Conservation (phyloP, 257 asterid genomes). For the Solanum medicagineum region DNA sequence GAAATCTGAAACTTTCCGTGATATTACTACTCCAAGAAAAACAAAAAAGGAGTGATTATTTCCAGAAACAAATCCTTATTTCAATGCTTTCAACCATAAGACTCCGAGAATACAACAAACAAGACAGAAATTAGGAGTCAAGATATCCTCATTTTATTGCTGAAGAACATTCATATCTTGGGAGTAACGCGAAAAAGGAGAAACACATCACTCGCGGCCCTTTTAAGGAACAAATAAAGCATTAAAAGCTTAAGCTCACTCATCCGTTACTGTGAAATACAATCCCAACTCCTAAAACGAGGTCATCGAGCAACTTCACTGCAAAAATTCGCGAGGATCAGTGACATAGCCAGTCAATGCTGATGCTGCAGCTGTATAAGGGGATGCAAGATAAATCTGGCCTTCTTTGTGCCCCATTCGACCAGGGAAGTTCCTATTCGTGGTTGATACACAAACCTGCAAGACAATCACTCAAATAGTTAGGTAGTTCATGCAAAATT, state of each 20-base stretch:
- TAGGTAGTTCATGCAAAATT: background rate
- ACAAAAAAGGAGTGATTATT: background rate
- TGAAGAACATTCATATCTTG: background rate
- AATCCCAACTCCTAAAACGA: background rate
- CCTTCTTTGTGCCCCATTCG: slow-evolving; percentile 99
- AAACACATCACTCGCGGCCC: background rate
- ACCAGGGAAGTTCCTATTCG: slow-evolving; percentile 91
- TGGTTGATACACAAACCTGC: slow-evolving; percentile 88
- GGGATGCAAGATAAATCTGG: slow-evolving; percentile 93
- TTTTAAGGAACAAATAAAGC: background rate
- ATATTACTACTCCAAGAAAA: background rate
- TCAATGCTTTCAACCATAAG: background rate
- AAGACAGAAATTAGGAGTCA: background rate
- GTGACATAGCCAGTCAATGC: slow-evolving; percentile 92
- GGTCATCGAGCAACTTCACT: slow-evolving; percentile 18
- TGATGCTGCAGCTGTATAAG: slow-evolving; percentile 96
- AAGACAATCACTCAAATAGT: background rate
- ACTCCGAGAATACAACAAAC: background rate
- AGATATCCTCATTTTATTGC: background rate
- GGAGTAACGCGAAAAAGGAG: background rate
- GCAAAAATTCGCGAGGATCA: slow-evolving; percentile 85
- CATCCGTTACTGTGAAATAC: background rate
- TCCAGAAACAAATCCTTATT: background rate
- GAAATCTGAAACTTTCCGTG: background rate
- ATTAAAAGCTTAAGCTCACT: background rate